Base-by-base conservation (phyloP, 345 rosid species). In the Streptanthus diversifolius region DNA sequence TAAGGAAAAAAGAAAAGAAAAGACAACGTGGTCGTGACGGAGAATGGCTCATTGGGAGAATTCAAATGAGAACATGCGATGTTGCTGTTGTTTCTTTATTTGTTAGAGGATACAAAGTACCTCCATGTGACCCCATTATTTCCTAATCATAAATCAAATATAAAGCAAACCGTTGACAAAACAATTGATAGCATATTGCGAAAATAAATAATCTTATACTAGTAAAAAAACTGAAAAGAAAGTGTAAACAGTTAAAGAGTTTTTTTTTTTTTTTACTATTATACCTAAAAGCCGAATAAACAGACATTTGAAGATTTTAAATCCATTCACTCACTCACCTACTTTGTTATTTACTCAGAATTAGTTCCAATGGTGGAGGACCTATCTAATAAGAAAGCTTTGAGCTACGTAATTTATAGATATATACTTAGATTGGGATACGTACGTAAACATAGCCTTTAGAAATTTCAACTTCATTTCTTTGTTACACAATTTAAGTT, bases 11-110 rank as follows among this genome's bases (percentile, higher is more conserved):
- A 15, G 12, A 43, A 17, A 44, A 1, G 5, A 22, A 18, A 47
- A 29, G 75, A 76, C 71, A 76, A 47, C 76, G 80, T 76, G 80
- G 61, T 63, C 71, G 80, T 63, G 67, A 70, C 80, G 72, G 80
- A 45, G 80, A 56, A 37, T 41, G 36, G 57, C 11, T 62, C 71
- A 69, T 54, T 70, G 75, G 79, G 73, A 24, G 36, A 76, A 70
- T 70, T 76, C 76, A 76, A 76, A 76, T 11, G 71, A 61, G 69
- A 70, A 64, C 72, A 76, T 76, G 76, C 71, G 71, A 47, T 70
- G 75, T 70, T 76, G 22, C 75, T 76, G 71, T 54, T 44, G n/a
- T 53, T 68, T 63, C 66, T 63, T 62, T 53, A 69, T 41, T 61
- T 69, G 64, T 58, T 72, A 63, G 32, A 62, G 37, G 61, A 47